These are phyloP conservation scores for Diophrys sp. DNA, from an alignment of 73 alveolate genomes.

Conservation along the genomic window DNA sequence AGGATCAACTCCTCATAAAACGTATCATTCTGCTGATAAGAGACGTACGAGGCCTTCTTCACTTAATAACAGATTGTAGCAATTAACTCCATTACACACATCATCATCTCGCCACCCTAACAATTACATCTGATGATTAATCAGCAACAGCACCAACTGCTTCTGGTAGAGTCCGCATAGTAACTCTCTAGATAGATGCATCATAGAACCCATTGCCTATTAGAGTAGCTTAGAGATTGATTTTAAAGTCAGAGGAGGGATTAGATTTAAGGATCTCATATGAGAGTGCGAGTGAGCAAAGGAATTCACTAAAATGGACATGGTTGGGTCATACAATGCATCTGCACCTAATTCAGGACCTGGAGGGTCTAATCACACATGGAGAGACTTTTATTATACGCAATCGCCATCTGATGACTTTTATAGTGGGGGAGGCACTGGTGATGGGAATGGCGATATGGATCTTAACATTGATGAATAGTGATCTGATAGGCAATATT, in stretches of 20 bases:
- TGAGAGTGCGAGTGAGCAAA: constrained; percentile 40
- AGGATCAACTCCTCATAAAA: too few relatives aligned
- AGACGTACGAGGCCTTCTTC: too few relatives aligned
- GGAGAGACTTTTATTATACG: not conserved
- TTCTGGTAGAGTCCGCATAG: not conserved
- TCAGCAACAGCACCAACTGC: constrained; percentile 10
- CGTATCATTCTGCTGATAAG: too few relatives aligned
- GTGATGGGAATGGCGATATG: not conserved
- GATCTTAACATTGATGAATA: not conserved
- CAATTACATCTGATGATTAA: too few relatives aligned
- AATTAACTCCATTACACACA: too few relatives aligned
- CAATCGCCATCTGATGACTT: not conserved
- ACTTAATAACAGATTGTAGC: too few relatives aligned
- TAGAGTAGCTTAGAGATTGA: too few relatives aligned
- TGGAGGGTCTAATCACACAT: not conserved
- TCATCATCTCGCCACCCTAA: too few relatives aligned
- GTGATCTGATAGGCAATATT: not conserved
- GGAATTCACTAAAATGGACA: constrained; percentile 31
- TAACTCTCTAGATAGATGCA: constrained; percentile 5
- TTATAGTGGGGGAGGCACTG: not conserved
- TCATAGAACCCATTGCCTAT: constrained; percentile 26
- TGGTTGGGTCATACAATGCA: constrained; percentile 13
- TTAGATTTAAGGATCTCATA: too few relatives aligned
- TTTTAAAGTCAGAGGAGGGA: too few relatives aligned
- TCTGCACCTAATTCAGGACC: not conserved